A percentile compares a stretch with the other conserved stretches of the same genome.
These are phyloP conservation scores for Mangifera indica DNA, from an alignment of 345 rosid genomes.

Conservation along the genomic window DNA sequence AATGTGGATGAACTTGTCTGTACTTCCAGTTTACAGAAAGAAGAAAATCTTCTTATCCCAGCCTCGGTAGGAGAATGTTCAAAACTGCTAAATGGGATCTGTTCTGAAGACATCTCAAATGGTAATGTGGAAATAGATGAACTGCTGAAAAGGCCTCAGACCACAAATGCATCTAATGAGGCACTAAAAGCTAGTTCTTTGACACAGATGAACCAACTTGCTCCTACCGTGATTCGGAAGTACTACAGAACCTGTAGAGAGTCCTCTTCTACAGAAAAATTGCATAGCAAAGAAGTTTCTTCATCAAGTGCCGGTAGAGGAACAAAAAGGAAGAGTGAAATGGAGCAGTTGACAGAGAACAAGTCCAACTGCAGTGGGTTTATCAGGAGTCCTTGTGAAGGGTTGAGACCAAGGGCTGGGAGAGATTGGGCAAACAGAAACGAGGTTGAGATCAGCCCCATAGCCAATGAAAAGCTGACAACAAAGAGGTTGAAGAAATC, in stretches of 20 bases:
- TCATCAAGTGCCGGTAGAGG: constrained; percentile 34
- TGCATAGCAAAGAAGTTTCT: constrained; percentile 24
- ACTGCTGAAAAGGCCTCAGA: constrained; percentile 21
- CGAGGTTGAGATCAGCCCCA: constrained; percentile 22
- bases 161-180: constrained; percentile 23
- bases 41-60: constrained; percentile 11
- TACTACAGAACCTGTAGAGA: constrained; percentile 36
- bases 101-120: constrained; percentile 25
- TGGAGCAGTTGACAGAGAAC: constrained; percentile 41
- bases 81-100: constrained; percentile 26
- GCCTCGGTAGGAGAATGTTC: constrained; percentile 26
- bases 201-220: constrained; percentile 9
- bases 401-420: constrained; percentile 75
- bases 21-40: constrained; percentile 8
- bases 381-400: constrained; percentile 95
- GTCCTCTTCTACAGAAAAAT: constrained; percentile 24
- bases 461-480: constrained; percentile 32
- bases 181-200: constrained; percentile 20
- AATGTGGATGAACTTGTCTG: constrained; percentile 17
- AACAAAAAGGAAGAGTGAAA: constrained; percentile 54
- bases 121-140: constrained; percentile 26
- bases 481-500: constrained; percentile 43
- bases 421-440: constrained; percentile 34
- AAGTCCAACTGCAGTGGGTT: constrained; percentile 40
- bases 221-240: constrained; percentile 19